These are phyloP conservation scores for Phytopythium helicoides DNA, from an alignment of 352 stramenopile genomes.

Conservation along the genomic window DNA sequence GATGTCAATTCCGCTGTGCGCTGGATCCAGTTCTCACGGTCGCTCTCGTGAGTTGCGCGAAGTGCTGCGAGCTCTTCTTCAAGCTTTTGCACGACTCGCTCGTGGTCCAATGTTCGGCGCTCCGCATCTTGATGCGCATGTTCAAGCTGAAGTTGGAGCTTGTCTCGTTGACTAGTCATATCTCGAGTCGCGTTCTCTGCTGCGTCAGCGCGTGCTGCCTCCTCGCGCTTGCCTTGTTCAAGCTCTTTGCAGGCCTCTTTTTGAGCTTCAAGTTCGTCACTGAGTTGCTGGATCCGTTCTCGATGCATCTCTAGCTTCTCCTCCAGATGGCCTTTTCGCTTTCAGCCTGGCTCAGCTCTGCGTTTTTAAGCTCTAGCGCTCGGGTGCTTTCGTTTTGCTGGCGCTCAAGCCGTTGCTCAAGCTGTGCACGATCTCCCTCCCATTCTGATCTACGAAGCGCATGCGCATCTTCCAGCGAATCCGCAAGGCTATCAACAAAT, in stretches of 20 bases:
- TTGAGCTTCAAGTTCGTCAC: slow-evolving; percentile 36
- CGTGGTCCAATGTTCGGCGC: slow-evolving; percentile 28
- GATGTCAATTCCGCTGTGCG: slow-evolving; percentile 58
- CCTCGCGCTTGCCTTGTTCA: slow-evolving; percentile 28
- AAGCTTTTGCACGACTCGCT: slow-evolving; percentile 33
- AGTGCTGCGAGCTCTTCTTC: slow-evolving; percentile 31
- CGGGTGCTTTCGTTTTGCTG: slow-evolving; percentile 44
- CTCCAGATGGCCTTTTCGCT: slow-evolving; percentile 48
- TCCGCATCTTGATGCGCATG: slow-evolving; percentile 37
- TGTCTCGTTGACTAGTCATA: slow-evolving; percentile 53
- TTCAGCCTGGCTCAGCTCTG: slow-evolving; percentile 40
- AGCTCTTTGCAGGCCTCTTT: slow-evolving; percentile 21
- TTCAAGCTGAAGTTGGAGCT: slow-evolving; percentile 42
- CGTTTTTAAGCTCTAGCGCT: slow-evolving; percentile 40
- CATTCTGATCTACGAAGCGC: slow-evolving; percentile 16
- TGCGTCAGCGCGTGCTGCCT: slow-evolving; percentile 28
- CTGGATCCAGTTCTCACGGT: slow-evolving; percentile 66
- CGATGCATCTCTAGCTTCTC: slow-evolving; percentile 49
- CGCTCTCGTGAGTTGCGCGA: slow-evolving; percentile 29
- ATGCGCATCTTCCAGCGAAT: slow-evolving; percentile 30
- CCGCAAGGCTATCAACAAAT: slow-evolving; percentile 54
- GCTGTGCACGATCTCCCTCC: slow-evolving; percentile 22
- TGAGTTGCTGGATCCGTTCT: slow-evolving; percentile 38
- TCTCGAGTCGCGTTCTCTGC: slow-evolving; percentile 20
- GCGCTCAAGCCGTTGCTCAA: slow-evolving; percentile 34